Conservation (phyloP, 2,329 filamentous ascomycete genomes). For the Colletotrichum coccodes region DNA sequence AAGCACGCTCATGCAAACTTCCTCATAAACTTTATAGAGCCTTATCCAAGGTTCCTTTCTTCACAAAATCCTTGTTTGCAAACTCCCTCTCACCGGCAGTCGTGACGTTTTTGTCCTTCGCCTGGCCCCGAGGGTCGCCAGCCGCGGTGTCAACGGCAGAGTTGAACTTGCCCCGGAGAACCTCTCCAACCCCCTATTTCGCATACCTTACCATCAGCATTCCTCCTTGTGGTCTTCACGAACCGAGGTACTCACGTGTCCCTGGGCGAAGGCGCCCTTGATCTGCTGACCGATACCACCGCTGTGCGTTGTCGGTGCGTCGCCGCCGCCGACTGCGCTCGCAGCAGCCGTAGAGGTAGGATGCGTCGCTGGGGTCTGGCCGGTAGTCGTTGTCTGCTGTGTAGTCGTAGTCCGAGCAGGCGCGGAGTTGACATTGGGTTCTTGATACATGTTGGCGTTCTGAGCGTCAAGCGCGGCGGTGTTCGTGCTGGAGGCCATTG, state of each 20-base stretch:
- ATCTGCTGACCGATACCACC: constrained; percentile 17
- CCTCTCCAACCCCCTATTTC: constrained; percentile 30
- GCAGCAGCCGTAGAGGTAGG: background rate
- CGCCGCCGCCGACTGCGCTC: constrained; percentile 19
- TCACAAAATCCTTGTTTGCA: constrained; percentile 30
- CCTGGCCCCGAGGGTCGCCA: constrained; percentile 43
- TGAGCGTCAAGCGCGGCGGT: constrained; percentile 6
- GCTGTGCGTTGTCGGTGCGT: constrained; percentile 25
- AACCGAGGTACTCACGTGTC: constrained; percentile 32
- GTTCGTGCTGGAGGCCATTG: constrained; percentile 23
- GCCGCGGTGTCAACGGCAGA: constrained; percentile 43
- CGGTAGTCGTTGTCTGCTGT: background rate
- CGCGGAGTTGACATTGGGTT: background rate
- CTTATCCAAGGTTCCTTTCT: constrained; percentile 29
- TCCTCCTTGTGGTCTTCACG: too few species aligned
- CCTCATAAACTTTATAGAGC: background rate
- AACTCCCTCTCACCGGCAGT: constrained; percentile 33
- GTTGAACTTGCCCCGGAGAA: constrained; percentile 43
- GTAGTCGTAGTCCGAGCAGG: background rate
- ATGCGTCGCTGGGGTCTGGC: background rate
- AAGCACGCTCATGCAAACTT: background rate
- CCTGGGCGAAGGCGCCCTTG: constrained; percentile 32
- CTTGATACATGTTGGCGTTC: background rate
- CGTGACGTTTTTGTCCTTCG: constrained; percentile 43
- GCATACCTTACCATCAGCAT: background rate